Percentiles rank a stretch among this genome's conserved stretches.
Conservation (phyloP, 1,284 basidiomycete species). For the Anthracocystis panici-leucophaei region DNA sequence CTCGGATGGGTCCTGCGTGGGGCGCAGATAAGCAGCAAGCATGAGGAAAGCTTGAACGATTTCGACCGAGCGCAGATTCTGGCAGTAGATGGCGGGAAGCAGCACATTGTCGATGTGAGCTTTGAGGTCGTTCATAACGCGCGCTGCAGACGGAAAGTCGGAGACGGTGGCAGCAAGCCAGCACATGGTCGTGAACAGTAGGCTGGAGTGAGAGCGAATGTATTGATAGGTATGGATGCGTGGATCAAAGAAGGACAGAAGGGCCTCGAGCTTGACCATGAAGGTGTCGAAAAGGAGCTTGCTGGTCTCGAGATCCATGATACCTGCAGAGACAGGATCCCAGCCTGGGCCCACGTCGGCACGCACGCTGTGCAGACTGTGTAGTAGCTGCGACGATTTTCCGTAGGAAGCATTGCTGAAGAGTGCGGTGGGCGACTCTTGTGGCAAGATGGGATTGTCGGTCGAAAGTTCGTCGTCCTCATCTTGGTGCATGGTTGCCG, state of each 20-base stretch:
- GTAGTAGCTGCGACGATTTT: conserved; percentile 35
- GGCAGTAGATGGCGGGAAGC: conserved; percentile 42
- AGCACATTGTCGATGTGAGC: conserved; percentile 40
- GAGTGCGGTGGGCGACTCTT: conserved; percentile 33
- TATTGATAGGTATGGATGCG: conserved; percentile 43
- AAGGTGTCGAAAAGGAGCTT: conserved; percentile 38
- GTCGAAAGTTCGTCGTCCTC: conserved; percentile 1
- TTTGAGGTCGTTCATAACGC: conserved; percentile 34
- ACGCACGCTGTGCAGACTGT: conserved; percentile 34
- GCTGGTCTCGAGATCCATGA: conserved; percentile 35
- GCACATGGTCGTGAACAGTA: conserved; percentile 49
- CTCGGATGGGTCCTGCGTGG: conserved; percentile 38
- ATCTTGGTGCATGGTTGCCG: background rate
- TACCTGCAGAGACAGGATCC: conserved; percentile 35
- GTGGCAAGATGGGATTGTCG: conserved; percentile 12
- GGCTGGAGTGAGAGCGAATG: conserved; percentile 35
- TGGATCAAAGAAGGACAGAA: conserved; percentile 46
- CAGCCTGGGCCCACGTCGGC: conserved; percentile 30
- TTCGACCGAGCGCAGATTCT: conserved; percentile 49
- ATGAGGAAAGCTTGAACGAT: conserved; percentile 47
- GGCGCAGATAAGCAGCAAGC: conserved; percentile 45
- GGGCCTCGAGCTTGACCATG: conserved; percentile 38
- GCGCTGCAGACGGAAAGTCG: conserved; percentile 25
- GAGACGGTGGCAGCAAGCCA: conserved; percentile 41
- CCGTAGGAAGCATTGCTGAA: conserved; percentile 42